Evolutionary conservation across 228 moss, liverwort and hornwort species (phyloP), one percentile per base, ranked within the genome.

Genomic region (Sphagnum fallax): DNA sequence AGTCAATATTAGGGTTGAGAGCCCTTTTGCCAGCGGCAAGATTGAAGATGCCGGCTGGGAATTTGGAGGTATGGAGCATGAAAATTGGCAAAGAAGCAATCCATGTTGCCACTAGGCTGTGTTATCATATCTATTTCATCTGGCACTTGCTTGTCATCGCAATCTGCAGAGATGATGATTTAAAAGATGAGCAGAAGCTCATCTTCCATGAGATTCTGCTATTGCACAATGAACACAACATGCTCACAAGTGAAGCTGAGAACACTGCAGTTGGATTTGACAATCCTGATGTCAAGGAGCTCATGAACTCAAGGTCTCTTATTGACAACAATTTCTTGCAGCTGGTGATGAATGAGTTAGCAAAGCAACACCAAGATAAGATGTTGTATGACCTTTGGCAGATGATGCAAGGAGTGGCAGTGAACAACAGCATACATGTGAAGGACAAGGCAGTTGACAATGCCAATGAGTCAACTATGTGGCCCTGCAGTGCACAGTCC

Each of bases 61-160:
- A 65, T 61, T 55, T 85, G 10, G 79, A 85, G 69, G 79, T 85
- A 0, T 63, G 64, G 3, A 68, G 69, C 0, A 47, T 53, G 9
- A 62, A 66, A 0, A 64, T 62, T 16, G 73, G 82, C 63, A 61
- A 79, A 52, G 85, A 85, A 7, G 15, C 63, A 2, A 60, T 69
- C 4, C 82, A 85, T 8, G 82, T 79, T 5, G 77, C 82, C 6
- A 77, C 79, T 47, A 75, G 85, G 71, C 71, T 77, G 14, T 82
- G 85, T 65, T 82, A 77, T 16, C 79, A 79, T 58, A 52, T 67
- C 12, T 85, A 77, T 49, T 77, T 64, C 68, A 53, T 76, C 4
- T 85, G 85, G 82, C 69, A 75, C 11, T 64, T 85, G 64, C 65
- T 79, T 70, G 49, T 79, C 4, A 70, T 82, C 5, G 49, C 85